Percentiles rank a stretch among this genome's conserved stretches.
Evolutionary conservation across 106 monocot genomes (phyloP).

Genomic region (Platanthera zijinensis): DNA sequence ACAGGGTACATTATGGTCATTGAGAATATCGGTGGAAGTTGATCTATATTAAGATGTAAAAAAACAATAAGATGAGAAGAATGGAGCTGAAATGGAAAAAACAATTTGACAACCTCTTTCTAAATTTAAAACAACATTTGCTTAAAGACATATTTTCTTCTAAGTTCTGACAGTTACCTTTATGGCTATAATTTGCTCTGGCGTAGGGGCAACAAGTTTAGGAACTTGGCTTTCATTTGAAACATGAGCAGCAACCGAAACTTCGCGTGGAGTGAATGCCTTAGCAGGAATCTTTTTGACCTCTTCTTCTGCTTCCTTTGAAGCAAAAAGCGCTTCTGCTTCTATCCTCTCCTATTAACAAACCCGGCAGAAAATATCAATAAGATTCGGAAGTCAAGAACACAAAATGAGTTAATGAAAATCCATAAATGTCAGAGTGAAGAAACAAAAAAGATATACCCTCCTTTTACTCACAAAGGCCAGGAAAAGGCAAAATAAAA

Average conservation of each 20-base stretch:
- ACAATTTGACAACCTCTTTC: background rate
- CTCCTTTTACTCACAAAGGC: too few species aligned
- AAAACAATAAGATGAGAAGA: background rate
- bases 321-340: slow-evolving; percentile 68
- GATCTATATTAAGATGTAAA: background rate
- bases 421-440: too few species aligned
- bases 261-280: slow-evolving; percentile 70
- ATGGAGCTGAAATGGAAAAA: background rate
- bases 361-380: slow-evolving; percentile 4
- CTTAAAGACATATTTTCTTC: background rate
- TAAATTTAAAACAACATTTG: background rate
- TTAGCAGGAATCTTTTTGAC: slow-evolving; percentile 65
- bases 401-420: too few species aligned
- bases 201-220: slow-evolving; percentile 73
- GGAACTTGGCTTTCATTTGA: slow-evolving; percentile 51
- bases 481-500: too few species aligned
- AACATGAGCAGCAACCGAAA: slow-evolving; percentile 24
- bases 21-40: too few species aligned
- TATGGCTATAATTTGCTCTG: slow-evolving; percentile 97
- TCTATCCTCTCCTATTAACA: slow-evolving; percentile 67
- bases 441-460: too few species aligned
- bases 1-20: too few species aligned
- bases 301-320: slow-evolving; percentile 87
- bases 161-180: slow-evolving; percentile 41
- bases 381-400: too few species aligned